Evolutionary conservation across 768 basidiomycete genomes (phyloP).

Genomic region (Trametes punicea): DNA sequence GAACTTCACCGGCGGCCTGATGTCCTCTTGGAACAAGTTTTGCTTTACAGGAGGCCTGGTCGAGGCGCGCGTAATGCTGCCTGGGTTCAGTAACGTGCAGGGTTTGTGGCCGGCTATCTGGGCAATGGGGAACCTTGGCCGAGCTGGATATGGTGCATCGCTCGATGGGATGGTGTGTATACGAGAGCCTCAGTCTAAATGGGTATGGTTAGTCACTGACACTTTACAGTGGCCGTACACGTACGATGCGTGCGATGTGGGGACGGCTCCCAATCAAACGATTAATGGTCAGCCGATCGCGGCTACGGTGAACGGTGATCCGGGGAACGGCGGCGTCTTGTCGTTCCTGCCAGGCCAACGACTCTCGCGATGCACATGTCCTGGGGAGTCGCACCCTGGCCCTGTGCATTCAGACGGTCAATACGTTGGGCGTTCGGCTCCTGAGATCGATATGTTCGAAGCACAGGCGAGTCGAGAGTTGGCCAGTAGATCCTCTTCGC

Average conservation of each 20-base stretch:
- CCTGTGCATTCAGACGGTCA: slow-evolving; percentile 51
- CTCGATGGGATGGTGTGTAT: slow-evolving; percentile 47
- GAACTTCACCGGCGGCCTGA: slow-evolving; percentile 43
- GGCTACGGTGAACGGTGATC: slow-evolving; percentile 57
- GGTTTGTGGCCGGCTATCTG: slow-evolving; percentile 56
- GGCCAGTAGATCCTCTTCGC: slow-evolving; percentile 50
- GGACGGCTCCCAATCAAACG: slow-evolving; percentile 81
- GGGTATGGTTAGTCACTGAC: neutral
- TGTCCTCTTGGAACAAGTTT: slow-evolving; percentile 73
- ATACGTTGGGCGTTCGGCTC: slow-evolving; percentile 62
- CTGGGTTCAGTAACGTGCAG: slow-evolving; percentile 62
- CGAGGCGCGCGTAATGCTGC: slow-evolving; percentile 60
- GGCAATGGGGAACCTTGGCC: slow-evolving; percentile 59
- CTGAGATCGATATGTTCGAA: slow-evolving; percentile 72
- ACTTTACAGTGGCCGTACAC: slow-evolving; percentile 59
- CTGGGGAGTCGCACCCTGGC: slow-evolving; percentile 47
- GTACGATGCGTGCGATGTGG: slow-evolving; percentile 77
- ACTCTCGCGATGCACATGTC: slow-evolving; percentile 47
- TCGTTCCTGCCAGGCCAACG: slow-evolving; percentile 41
- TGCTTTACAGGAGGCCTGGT: slow-evolving; percentile 85
- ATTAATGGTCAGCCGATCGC: slow-evolving; percentile 59
- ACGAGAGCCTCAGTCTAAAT: neutral
- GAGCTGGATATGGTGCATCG: slow-evolving; percentile 69
- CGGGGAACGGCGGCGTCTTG: slow-evolving; percentile 41
- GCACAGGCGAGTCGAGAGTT: slow-evolving; percentile 60